Conservation (phyloP, 1,139 yeast genomes). For the Maudiozyma humilis region DNA sequence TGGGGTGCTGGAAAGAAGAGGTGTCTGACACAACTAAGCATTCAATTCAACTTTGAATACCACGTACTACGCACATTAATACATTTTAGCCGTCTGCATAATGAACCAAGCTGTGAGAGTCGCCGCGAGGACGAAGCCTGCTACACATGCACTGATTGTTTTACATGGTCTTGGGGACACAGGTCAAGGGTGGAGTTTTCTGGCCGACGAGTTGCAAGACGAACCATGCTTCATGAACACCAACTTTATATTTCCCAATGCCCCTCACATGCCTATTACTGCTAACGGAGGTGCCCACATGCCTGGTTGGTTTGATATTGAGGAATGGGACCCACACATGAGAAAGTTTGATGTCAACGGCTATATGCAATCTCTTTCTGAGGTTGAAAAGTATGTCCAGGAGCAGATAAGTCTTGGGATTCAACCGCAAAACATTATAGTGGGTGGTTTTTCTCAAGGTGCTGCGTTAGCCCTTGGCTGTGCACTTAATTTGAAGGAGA, state of each 20-base stretch:
- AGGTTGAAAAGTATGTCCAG: constrained; percentile 46
- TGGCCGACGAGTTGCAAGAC: constrained; percentile 45
- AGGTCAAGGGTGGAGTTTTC: constrained; percentile 83
- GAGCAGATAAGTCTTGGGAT: constrained; percentile 60
- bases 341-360: constrained; percentile 56
- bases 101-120: constrained; percentile 5
- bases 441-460: constrained; percentile 96
- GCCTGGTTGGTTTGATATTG: constrained; percentile 88
- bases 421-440: constrained; percentile 59
- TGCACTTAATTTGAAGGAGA: constrained; percentile 41
- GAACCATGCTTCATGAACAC: constrained; percentile 47
- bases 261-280: constrained; percentile 65
- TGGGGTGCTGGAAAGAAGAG: too few relatives aligned
- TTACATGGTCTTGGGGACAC: constrained; percentile 89
- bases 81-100: too few relatives aligned
- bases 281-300: constrained; percentile 56
- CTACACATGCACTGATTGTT: constrained; percentile 66
- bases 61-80: too few relatives aligned
- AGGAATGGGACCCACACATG: constrained; percentile 43
- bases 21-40: too few relatives aligned
- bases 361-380: constrained; percentile 45
- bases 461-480: constrained; percentile 69
- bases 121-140: constrained; percentile 26
- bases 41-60: too few relatives aligned
- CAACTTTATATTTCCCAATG: constrained; percentile 81